Evolutionary conservation across 805 yeast species (phyloP).

Genomic region (Saccharomycopsis capsularis): DNA sequence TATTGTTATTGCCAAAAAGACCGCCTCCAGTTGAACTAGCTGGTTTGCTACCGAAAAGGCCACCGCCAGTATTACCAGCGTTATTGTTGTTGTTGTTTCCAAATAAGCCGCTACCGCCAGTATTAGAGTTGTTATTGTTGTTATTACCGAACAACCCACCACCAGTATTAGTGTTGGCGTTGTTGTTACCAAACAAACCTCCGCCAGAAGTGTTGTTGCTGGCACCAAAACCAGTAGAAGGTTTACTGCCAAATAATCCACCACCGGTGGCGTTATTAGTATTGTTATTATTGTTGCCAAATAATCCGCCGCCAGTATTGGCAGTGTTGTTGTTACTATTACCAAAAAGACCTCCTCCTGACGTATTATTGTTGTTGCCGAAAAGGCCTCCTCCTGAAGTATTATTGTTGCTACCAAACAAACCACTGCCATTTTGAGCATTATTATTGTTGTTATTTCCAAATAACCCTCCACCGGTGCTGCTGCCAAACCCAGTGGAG

Average conservation of each 20-base stretch:
- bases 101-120: slow-evolving; percentile 25
- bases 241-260: slow-evolving; percentile 39
- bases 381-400: slow-evolving; percentile 29
- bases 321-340: slow-evolving; percentile 14
- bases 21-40: slow-evolving; percentile 25
- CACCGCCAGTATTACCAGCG: slow-evolving; percentile 22
- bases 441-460: slow-evolving; percentile 25
- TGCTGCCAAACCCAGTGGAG: not conserved
- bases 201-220: slow-evolving; percentile 29
- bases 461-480: slow-evolving; percentile 26
- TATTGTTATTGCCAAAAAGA: slow-evolving; percentile 25
- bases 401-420: slow-evolving; percentile 25
- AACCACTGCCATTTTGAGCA: slow-evolving; percentile 31
- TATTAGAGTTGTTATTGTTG: slow-evolving; percentile 23
- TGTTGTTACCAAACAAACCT: slow-evolving; percentile 37
- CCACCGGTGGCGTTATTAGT: slow-evolving; percentile 25
- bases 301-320: slow-evolving; percentile 25
- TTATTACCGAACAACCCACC: slow-evolving; percentile 26
- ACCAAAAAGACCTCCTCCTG: slow-evolving; percentile 29
- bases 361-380: slow-evolving; percentile 24
- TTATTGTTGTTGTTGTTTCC: slow-evolving; percentile 25
- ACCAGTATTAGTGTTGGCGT: slow-evolving; percentile 12
- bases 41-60: slow-evolving; percentile 27
- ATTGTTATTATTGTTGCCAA: slow-evolving; percentile 25
- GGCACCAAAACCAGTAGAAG: slow-evolving; percentile 29